Conservation (phyloP, 73 alveolate genomes). For the Symbiodinium natans region DNA sequence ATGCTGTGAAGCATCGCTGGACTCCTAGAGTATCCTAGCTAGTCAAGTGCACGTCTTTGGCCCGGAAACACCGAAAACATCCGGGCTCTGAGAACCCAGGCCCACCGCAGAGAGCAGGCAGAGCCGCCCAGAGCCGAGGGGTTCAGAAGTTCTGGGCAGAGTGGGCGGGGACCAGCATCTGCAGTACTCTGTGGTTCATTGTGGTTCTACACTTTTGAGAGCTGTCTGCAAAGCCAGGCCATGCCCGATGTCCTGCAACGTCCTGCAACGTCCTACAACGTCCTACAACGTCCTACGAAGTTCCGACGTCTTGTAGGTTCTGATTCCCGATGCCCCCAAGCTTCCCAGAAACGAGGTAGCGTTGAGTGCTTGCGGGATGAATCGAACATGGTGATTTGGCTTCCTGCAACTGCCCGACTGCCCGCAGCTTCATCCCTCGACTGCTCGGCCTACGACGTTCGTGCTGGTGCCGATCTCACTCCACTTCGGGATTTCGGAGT, state of each 20-base stretch:
- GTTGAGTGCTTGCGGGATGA: too few relatives aligned
- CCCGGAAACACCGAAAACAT: background rate
- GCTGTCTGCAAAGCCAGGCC: too few relatives aligned
- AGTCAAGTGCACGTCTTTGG: background rate
- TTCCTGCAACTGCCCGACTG: too few relatives aligned
- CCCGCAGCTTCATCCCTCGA: constrained; percentile 87
- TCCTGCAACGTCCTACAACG: too few relatives aligned
- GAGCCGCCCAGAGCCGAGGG: background rate
- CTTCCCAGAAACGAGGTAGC: too few relatives aligned
- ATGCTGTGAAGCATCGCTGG: background rate
- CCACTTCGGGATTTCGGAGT: too few relatives aligned
- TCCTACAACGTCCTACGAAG: too few relatives aligned
- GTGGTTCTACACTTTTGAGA: too few relatives aligned
- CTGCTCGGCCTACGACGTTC: constrained; percentile 29
- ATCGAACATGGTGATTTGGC: too few relatives aligned
- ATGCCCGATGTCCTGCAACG: too few relatives aligned
- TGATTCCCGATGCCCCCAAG: too few relatives aligned
- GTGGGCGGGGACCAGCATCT: background rate
- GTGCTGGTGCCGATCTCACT: background rate
- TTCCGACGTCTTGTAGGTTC: too few relatives aligned
- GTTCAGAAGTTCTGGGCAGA: background rate
- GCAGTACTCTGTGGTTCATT: background rate
- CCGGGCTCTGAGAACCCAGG: background rate
- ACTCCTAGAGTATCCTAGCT: background rate
- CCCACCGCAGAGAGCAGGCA: constrained; percentile 66